phyloP scores from a whole-genome alignment of 306 rosid genomes.

The Abrus pulchellus region DNA sequence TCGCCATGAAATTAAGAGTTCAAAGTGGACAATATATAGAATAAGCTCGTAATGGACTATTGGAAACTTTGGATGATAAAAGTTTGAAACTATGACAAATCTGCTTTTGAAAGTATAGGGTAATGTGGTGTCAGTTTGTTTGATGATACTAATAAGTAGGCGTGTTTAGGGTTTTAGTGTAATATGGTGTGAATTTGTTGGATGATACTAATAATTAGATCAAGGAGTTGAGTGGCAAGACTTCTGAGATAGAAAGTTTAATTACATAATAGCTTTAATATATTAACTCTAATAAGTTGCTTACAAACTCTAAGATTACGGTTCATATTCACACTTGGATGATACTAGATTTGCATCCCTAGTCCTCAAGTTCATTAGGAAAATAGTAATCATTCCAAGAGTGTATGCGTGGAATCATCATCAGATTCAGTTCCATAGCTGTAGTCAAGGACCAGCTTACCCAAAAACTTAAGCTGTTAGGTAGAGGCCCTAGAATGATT shows the following conservation, averaged over 20 bases:
- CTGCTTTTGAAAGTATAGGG: neutral
- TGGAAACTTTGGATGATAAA: neutral
- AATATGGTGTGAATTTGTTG: slow-evolving; percentile 21
- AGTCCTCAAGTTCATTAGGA: neutral
- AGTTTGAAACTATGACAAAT: neutral
- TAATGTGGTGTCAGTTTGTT: slow-evolving; percentile 23
- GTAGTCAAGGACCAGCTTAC: slow-evolving; percentile 21
- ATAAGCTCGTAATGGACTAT: neutral
- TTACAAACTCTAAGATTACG: slow-evolving; percentile 1
- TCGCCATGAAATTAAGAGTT: neutral
- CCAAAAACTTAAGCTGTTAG: slow-evolving; percentile 11
- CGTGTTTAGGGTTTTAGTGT: neutral
- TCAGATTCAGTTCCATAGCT: slow-evolving; percentile 22
- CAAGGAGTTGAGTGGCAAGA: neutral
- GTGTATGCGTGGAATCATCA: slow-evolving; percentile 19
- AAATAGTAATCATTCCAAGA: neutral
- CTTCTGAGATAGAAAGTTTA: neutral
- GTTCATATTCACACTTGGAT: slow-evolving; percentile 19
- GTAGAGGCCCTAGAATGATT: slow-evolving; percentile 14
- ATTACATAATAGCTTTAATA: neutral
- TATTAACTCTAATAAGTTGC: neutral
- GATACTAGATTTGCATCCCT: neutral
- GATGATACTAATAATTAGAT: neutral
- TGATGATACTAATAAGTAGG: neutral
- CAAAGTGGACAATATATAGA: neutral